phyloP scores from a whole-genome alignment of 768 basidiomycete species.

The Leccinellum rugosiceps region DNA sequence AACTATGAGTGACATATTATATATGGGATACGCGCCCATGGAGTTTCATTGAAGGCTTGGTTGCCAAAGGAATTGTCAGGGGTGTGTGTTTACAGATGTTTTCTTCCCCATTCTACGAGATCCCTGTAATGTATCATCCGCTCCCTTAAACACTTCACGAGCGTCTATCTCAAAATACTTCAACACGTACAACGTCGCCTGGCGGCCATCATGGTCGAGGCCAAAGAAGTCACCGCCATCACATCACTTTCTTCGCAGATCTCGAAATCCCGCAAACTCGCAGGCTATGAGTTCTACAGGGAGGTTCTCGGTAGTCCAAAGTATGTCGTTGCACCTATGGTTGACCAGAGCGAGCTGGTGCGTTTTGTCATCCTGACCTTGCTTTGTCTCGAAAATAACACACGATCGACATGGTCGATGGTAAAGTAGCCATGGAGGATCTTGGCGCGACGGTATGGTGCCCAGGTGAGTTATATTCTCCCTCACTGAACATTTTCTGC shows the following conservation, averaged over 20 bases:
- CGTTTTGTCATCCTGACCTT: conserved; percentile 28
- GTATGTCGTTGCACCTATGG: conserved; percentile 96
- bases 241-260: neutral
- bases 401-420: neutral
- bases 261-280: conserved; percentile 39
- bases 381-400: neutral
- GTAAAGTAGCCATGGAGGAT: conserved; percentile 81
- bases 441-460: conserved; percentile 78
- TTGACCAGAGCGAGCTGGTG: conserved; percentile 95
- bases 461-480: conserved; percentile 48
- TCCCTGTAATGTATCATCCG: neutral
- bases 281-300: conserved; percentile 82
- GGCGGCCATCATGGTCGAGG: neutral
- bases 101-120: neutral
- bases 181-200: neutral
- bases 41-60: too few species aligned
- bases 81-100: neutral
- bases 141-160: neutral
- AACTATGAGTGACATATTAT: neutral
- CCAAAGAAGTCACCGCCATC: neutral
- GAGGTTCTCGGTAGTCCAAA: conserved; percentile 81
- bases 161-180: neutral
- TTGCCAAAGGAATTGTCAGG: too few species aligned
- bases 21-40: neutral
- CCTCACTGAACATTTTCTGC: too few species aligned